Percentiles rank a stretch among this genome's conserved stretches.
Evolutionary conservation across 2,329 filamentous ascomycete species (phyloP).

Genomic region (Penicillium sp.): DNA sequence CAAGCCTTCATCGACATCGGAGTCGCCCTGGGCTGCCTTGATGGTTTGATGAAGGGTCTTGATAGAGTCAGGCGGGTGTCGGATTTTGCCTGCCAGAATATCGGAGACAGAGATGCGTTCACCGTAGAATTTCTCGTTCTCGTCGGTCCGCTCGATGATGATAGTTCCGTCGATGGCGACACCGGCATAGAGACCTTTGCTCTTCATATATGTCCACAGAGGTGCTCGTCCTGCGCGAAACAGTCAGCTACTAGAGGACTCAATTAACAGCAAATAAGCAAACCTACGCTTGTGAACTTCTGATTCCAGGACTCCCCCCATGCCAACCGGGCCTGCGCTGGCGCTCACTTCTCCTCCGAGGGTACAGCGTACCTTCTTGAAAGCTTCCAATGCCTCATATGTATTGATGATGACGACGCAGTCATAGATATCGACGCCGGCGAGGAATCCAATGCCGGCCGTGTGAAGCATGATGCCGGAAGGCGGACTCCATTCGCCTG

Average conservation of each 20-base stretch:
- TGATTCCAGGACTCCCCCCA: slow-evolving; percentile 73
- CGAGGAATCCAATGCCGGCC: slow-evolving; percentile 82
- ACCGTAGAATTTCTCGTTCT: slow-evolving; percentile 85
- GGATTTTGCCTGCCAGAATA: slow-evolving; percentile 66
- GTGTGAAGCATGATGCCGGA: slow-evolving; percentile 92
- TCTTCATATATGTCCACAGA: slow-evolving; percentile 86
- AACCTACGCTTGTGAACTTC: slow-evolving; percentile 70
- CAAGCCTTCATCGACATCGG: slow-evolving; percentile 70
- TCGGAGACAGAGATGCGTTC: slow-evolving; percentile 65
- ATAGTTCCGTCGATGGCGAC: slow-evolving; percentile 86
- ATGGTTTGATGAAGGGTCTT: slow-evolving; percentile 76
- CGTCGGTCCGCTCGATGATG: slow-evolving; percentile 82
- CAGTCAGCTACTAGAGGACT: too few species aligned
- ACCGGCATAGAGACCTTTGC: slow-evolving; percentile 83
- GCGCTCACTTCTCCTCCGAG: slow-evolving; percentile 81
- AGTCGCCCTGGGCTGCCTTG: slow-evolving; percentile 83
- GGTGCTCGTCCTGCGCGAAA: too few species aligned
- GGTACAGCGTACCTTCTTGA: slow-evolving; percentile 77
- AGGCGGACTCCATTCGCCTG: slow-evolving; percentile 89
- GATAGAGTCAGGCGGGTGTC: slow-evolving; percentile 60
- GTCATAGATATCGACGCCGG: slow-evolving; percentile 94
- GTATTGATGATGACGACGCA: slow-evolving; percentile 93
- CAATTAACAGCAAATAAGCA: too few species aligned
- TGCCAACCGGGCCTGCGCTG: slow-evolving; percentile 74
- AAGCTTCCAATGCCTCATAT: slow-evolving; percentile 78